Evolutionary conservation across 306 rosid species (phyloP), one percentile per base, ranked within the genome.

Genomic region (Pyrus pyrifolia): DNA sequence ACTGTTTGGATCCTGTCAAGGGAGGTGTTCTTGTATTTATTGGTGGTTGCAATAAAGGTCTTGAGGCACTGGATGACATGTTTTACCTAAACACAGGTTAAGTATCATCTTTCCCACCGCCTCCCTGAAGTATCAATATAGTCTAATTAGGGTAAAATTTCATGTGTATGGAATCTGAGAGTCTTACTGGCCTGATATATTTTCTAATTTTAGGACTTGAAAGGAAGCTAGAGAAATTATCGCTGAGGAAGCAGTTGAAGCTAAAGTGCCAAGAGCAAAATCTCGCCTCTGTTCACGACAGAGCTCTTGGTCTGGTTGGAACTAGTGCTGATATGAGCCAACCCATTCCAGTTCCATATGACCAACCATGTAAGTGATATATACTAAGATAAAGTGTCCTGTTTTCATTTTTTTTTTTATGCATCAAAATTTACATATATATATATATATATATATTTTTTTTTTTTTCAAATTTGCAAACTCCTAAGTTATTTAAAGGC

Each of bases 11-110:
- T 82, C 98, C 99, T 71, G 72, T 35, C 59, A 92, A 67, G 86
- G 78, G 85, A 77, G 97, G 99, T 72, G 93, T 88, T 81, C 98
- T 96, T 82, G 93, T 84, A 71, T 88, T 96, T 81, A 76, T 96
- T 6, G 99, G 99, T 68, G 99, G 99, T 83, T 96, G 99, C 87
- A 96, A 91, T 83, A 96, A 88, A 80, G 87, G 85, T 83, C 98
- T 96, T 58, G 99, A 96, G 87, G 99, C 96, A 68, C 82, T 96
- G 63, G 98, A 87, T 68, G 99, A 96, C 80, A 89, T 96, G 97
- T 93, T 81, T 91, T 93, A 82, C 88, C 83, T 96, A 46, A 25
- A 91, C 86, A 96, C 99, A 89, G 99, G 99, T 96, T 80, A 78
- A 68, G 27, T 67, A 66, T 68, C 72, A 62, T 75, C 53, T 72